Evolutionary conservation across 2,329 filamentous ascomycete genomes (phyloP).

Genomic region (Cladophialophora carrionii): DNA sequence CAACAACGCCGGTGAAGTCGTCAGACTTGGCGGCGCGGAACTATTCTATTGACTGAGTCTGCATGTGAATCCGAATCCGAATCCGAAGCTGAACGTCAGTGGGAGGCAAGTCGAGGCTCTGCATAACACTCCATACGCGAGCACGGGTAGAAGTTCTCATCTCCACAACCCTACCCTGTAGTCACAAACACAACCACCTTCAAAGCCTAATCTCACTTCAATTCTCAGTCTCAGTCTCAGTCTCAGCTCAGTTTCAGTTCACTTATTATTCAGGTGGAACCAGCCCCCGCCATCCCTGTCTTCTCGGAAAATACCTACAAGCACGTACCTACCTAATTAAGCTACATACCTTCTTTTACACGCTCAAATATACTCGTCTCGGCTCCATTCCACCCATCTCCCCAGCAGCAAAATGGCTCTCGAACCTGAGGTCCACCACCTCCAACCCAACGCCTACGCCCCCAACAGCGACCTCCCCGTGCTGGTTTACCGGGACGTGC

Average conservation of each 20-base stretch:
- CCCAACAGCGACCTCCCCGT: slow-evolving; percentile 44
- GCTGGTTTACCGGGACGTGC: slow-evolving; percentile 43
- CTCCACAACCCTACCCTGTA: too few species aligned
- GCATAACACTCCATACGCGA: too few species aligned
- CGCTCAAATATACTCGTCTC: too few species aligned
- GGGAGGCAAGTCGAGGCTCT: too few species aligned
- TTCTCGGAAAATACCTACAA: neutral
- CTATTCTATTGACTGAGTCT: neutral
- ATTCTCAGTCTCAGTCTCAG: neutral
- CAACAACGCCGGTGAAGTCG: neutral
- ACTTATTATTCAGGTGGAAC: neutral
- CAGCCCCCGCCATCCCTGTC: neutral
- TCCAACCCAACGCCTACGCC: slow-evolving; percentile 39
- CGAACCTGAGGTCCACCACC: slow-evolving; percentile 36
- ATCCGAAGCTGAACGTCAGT: too few species aligned
- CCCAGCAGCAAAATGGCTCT: neutral
- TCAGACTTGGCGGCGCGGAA: neutral
- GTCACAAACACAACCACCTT: neutral
- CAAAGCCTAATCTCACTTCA: neutral
- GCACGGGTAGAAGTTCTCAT: too few species aligned
- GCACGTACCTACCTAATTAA: neutral
- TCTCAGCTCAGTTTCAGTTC: neutral
- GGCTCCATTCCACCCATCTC: neutral
- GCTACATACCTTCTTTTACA: neutral
- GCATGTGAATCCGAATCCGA: neutral